Evolutionary conservation across 176 grass and related monocot species (phyloP).

Genomic region (Aegilops sharonensis): DNA sequence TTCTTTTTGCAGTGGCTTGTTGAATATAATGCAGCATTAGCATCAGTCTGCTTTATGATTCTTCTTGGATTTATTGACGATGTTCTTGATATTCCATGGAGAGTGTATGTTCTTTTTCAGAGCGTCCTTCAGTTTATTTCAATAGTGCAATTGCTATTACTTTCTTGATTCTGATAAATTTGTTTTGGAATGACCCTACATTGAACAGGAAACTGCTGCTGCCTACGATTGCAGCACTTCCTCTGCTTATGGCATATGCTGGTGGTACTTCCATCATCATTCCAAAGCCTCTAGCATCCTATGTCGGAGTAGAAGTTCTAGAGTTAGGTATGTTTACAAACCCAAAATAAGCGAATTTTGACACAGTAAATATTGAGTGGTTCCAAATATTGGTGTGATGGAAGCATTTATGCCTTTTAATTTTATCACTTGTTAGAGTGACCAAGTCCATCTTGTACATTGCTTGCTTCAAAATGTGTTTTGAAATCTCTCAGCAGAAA

Average conservation of each 20-base stretch:
- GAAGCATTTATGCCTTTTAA: not conserved
- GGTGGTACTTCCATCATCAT: constrained; percentile 92
- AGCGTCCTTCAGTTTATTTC: constrained; percentile 15
- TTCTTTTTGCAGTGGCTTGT: constrained; percentile 86
- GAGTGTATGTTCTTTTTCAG: constrained; percentile 75
- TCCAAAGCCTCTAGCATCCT: constrained; percentile 81
- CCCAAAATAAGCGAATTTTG: not conserved
- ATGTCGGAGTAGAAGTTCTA: constrained; percentile 82
- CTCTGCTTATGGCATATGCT: constrained; percentile 98
- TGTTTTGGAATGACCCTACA: constrained; percentile 19
- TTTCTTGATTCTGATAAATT: constrained; percentile 15
- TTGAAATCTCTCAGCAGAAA: constrained; percentile 12
- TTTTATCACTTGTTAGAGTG: not conserved
- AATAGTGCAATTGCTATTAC: not conserved
- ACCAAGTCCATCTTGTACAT: not conserved
- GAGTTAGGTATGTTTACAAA: constrained; percentile 64
- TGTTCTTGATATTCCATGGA: constrained; percentile 99
- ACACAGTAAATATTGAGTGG: not conserved
- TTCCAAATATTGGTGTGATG: not conserved
- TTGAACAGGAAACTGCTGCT: constrained; percentile 78
- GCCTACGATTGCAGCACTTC: constrained; percentile 85
- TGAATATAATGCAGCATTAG: constrained; percentile 95
- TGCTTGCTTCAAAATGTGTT: constrained; percentile 1
- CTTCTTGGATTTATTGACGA: constrained; percentile 99
- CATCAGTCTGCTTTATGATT: constrained; percentile 98